Evolutionary conservation across 441 rosid species (phyloP).

Genomic region (Isatis lusitanica): DNA sequence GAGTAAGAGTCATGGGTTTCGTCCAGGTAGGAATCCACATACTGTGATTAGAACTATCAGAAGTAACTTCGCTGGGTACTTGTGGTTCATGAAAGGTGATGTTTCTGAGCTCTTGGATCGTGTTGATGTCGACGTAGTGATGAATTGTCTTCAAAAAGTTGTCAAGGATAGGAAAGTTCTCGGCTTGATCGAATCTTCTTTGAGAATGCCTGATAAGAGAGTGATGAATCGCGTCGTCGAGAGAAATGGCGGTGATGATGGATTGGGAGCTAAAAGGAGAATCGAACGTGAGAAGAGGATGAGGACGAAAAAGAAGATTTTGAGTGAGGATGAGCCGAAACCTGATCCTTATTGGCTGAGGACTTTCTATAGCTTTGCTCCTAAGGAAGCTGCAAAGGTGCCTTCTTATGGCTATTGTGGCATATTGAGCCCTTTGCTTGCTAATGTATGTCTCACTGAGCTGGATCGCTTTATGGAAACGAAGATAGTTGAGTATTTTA

Average conservation of each 20-base stretch:
- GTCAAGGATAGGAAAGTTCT: constrained; percentile 74
- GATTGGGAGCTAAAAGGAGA: constrained; percentile 45
- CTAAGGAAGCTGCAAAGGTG: constrained; percentile 84
- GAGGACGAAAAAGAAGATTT: constrained; percentile 72
- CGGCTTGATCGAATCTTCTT: constrained; percentile 60
- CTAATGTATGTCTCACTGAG: constrained; percentile 81
- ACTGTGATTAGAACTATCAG: constrained; percentile 86
- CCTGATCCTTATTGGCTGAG: constrained; percentile 98
- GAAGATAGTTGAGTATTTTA: constrained; percentile 66
- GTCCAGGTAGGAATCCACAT: constrained; percentile 92
- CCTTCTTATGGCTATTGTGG: constrained; percentile 88
- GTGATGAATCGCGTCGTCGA: constrained; percentile 28
- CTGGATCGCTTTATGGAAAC: constrained; percentile 80
- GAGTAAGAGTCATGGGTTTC: constrained; percentile 67
- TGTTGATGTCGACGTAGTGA: constrained; percentile 52
- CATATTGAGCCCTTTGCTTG: constrained; percentile 89
- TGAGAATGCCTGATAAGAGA: constrained; percentile 36
- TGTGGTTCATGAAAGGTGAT: constrained; percentile 90
- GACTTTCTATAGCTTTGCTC: constrained; percentile 81
- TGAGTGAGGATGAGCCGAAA: constrained; percentile 81
- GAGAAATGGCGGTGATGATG: constrained; percentile 35
- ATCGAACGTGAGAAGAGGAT: constrained; percentile 53
- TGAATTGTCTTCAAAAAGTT: constrained; percentile 61
- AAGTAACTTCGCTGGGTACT: constrained; percentile 86
- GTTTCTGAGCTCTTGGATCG: constrained; percentile 56